These are phyloP conservation scores for Phytophthora capsici DNA, from an alignment of 352 stramenopile genomes.

Conservation along the genomic window DNA sequence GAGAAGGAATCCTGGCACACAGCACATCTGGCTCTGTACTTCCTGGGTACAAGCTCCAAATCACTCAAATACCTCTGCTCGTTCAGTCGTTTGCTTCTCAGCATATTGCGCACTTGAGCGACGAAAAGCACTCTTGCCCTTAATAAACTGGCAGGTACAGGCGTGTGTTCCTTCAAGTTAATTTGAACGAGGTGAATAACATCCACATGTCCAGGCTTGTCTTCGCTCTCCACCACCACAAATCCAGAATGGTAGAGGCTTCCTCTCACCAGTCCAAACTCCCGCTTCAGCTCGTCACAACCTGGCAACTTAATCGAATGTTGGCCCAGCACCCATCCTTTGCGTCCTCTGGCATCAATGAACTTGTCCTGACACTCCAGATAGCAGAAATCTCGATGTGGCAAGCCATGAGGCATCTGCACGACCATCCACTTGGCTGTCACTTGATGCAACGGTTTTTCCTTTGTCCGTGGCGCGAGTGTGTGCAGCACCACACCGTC, in stretches of 20 bases:
- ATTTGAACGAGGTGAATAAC: slow-evolving; percentile 86
- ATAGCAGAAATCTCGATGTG: slow-evolving; percentile 80
- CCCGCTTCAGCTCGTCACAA: slow-evolving; percentile 75
- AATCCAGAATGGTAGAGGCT: slow-evolving; percentile 88
- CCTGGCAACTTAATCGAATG: slow-evolving; percentile 86
- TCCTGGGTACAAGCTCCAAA: slow-evolving; percentile 83
- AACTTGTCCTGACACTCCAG: slow-evolving; percentile 90
- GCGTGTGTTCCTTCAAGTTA: slow-evolving; percentile 78
- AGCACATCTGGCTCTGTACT: slow-evolving; percentile 71
- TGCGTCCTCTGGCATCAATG: slow-evolving; percentile 76
- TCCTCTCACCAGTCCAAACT: slow-evolving; percentile 78
- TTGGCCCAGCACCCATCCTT: slow-evolving; percentile 85
- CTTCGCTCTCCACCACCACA: slow-evolving; percentile 83
- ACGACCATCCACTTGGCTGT: slow-evolving; percentile 85
- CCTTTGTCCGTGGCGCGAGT: slow-evolving; percentile 63
- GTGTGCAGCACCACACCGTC: slow-evolving; percentile 79
- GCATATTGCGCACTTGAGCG: slow-evolving; percentile 63
- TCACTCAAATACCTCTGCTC: slow-evolving; percentile 84
- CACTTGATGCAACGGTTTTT: slow-evolving; percentile 84
- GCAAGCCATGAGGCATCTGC: slow-evolving; percentile 59
- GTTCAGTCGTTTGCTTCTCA: slow-evolving; percentile 77
- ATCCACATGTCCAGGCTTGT: slow-evolving; percentile 75
- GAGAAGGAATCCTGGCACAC: slow-evolving; percentile 88
- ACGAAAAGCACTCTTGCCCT: slow-evolving; percentile 54
- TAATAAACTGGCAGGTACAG: slow-evolving; percentile 53